Evolutionary conservation across 1,284 basidiomycete species (phyloP), one percentile per base, ranked within the genome.

Genomic region (Ustilago tritici): DNA sequence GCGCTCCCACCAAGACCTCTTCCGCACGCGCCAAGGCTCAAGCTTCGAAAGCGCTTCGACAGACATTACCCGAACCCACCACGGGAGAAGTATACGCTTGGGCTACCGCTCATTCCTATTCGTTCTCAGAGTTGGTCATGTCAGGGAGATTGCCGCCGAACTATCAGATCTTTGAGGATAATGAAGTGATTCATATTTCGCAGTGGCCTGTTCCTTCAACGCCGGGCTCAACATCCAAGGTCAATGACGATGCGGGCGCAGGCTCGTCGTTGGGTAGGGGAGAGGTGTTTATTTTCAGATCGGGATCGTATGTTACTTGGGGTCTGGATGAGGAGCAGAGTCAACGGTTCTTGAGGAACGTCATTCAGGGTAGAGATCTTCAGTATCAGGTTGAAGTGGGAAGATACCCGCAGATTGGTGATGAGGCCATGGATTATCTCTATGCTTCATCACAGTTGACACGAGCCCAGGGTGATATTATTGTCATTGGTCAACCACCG

Each of bases 401-500:
- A 3, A 56, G 59, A 17, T 84, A 84, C 41, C 56, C 64, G 1
- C 76, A 80, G 49, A 66, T 83, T 15, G 84, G 84, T 36, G 84
- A 85, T 56, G 84, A 85, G 55, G 82, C 71, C 11, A 84, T 85
- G 83, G 84, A 85, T 52, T 85, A 78, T 38, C 76, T 85, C 49
- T 72, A 76, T 28, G 63, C 79, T 6, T 55, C 71, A 0, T 70
- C 76, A 15, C 78, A 84, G 64, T 59, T 63, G 0, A 85, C 84
- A 2, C 77, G 83, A 9, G 70, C 85, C 9, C 82, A 83, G 23
- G 84, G 83, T 28, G 84, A 85, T 57, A 68, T 85, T 15, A 76
- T 85, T 41, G 82, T 85, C 19, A 68, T 85, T 28, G 84, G 84
- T 9, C 75, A 80, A 52, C 76, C 81, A 17, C 77, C 77, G 10